Percentiles rank a stretch among this genome's conserved stretches.
These are phyloP conservation scores for Globisporangium yorkense DNA, from an alignment of 352 stramenopile genomes.

Conservation along the genomic window DNA sequence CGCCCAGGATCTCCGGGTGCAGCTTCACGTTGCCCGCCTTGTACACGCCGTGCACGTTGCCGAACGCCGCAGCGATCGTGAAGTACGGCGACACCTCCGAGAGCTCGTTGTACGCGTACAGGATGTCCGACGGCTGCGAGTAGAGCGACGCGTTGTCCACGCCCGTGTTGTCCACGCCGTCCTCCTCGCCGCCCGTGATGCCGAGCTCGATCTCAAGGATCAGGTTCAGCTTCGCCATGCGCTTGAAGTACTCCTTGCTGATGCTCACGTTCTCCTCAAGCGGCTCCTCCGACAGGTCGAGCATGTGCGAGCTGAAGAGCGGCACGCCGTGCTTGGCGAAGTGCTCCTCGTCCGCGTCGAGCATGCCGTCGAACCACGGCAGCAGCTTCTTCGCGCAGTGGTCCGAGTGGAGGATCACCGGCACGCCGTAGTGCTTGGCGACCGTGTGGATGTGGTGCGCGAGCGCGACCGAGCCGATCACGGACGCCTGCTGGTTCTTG, in stretches of 20 bases:
- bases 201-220: slow-evolving; percentile 98
- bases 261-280: slow-evolving; percentile 98
- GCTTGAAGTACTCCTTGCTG: slow-evolving; percentile 97
- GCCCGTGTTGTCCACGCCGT: slow-evolving; percentile 97
- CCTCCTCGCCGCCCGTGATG: slow-evolving; percentile 97
- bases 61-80: slow-evolving; percentile 95
- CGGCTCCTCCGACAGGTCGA: slow-evolving; percentile 97
- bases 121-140: slow-evolving; percentile 92
- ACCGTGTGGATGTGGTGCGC: slow-evolving; percentile 96
- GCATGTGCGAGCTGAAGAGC: slow-evolving; percentile 98
- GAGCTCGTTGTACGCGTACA: slow-evolving; percentile 94
- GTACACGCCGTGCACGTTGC: slow-evolving; percentile 98
- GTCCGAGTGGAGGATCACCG: slow-evolving; percentile 98
- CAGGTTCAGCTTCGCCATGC: slow-evolving; percentile 94
- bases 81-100: slow-evolving; percentile 90
- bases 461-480: slow-evolving; percentile 83
- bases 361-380: slow-evolving; percentile 97
- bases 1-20: slow-evolving; percentile 95
- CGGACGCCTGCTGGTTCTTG: slow-evolving; percentile 86
- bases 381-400: slow-evolving; percentile 98
- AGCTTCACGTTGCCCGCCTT: slow-evolving; percentile 98
- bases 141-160: slow-evolving; percentile 93
- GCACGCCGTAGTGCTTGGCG: slow-evolving; percentile 95
- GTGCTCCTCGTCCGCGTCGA: slow-evolving; percentile 95
- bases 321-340: slow-evolving; percentile 92